Base-by-base conservation (phyloP, 495 filamentous ascomycete species). In the Clavariopsis aquatica region DNA sequence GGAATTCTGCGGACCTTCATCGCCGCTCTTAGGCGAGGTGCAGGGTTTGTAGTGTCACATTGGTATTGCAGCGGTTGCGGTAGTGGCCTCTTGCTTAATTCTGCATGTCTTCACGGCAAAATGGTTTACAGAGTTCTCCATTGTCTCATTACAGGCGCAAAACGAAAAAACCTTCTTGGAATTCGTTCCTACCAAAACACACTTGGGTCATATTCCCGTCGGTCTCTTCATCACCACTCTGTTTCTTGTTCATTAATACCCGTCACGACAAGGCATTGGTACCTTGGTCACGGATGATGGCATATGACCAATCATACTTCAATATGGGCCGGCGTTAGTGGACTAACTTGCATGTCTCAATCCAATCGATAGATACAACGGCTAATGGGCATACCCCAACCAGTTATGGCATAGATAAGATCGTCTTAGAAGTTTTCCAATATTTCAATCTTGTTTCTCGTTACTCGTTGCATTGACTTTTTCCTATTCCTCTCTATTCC, bases 1-100 rank as follows among this genome's bases (percentile, higher is more conserved):
- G 69, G 55, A 64, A 38, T 19, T 67, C 64, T 0, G 60, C 54
- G 29, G 69, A 71, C 41, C 34, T 71, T n/a, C 65, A 71, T 57
- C 57, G 56, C n/a, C 51, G n/a, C 26, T 53, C 24, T 5, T 53
- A 17, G 10, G 2, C 17, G 5, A 20, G 8, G 28, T 10, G 5
- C 10, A n/a, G 51, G 12, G 5, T 20, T 20, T 13, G 1, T 15
- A 19, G 29, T 3, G n/a, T 53, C 8, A 53, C 17, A 3, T 17
- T 47, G 17, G 22, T 47, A 47, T 47, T 47, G 15, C 45, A 8
- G 31, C 31, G 12, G 12, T 34, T 34, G 31, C 31, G 31, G 31
- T 23, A 15, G 19, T 8, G 26, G 7, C 19, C 9, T n/a, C 8
- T n/a, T 9, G 17, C 19, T 49, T 49, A 3, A 6, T 24, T 49